Evolutionary conservation across 2,329 filamentous ascomycete genomes (phyloP), one percentile per base, ranked within the genome.

Genomic region (Venturia effusa): DNA sequence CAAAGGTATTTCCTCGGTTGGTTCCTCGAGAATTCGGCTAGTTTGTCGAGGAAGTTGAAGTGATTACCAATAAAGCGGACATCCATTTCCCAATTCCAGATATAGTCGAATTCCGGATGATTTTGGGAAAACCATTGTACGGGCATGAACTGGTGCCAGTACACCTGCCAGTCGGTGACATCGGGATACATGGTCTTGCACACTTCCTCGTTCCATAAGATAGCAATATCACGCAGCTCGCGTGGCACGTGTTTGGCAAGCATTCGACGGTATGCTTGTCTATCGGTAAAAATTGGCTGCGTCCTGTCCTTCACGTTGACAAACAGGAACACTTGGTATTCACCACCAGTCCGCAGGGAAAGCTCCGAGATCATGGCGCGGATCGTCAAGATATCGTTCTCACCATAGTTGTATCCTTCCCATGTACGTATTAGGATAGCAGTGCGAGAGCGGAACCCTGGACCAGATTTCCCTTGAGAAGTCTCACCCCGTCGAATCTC

Each of bases 61-160:
- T 92, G 87, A 67, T 94, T 89, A 10, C 90, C 90, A 0, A 86
- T 90, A 70, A 88, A 88, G 59, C 90, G 83, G 39, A 88, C 86
- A 71, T 94, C 89, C 76, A 91, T 89, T 72, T 94, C 90, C 89
- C 89, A 92, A 72, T 93, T 92, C 89, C 90, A 80, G 68, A 91
- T 81, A 69, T 84, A 91, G 68, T 92, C 88, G 67, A 89, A 94
- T 69, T 93, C 85, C 0, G 88, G 88, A 69, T 91, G 87, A 61
- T 88, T 87, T 69, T 88, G 82, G 65, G 84, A 84, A 71, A 92
- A 92, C 74, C 87, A 87, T 71, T 92, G 89, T 2, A 92, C 80
- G 6, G 88, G 87, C 68, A 90, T 80, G 79, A 87, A 90, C 69
- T 90, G 87, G 37, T 78, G 74, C 76, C 77, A 80, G 69, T 80